A percentile compares a stretch with the other conserved stretches of the same genome.
These are phyloP conservation scores for Camellia lanceoleosa DNA, from an alignment of 148 eudicot genomes.

Conservation along the genomic window DNA sequence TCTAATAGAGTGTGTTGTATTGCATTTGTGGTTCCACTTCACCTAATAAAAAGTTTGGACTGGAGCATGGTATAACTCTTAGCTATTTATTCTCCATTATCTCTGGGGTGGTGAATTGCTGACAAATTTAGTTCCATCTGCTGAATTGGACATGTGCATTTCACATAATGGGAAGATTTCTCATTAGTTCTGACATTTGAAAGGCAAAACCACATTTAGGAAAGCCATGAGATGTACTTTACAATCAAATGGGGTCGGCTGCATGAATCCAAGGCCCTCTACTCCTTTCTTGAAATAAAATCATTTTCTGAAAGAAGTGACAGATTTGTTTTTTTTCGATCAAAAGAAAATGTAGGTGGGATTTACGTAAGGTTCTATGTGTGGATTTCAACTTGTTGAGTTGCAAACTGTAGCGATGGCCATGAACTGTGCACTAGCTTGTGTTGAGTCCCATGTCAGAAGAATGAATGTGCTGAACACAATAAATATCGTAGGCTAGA, in stretches of 20 bases:
- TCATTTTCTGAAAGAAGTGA: not conserved
- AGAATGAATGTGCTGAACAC: not conserved
- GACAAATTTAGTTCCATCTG: not conserved
- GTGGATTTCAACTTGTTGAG: not conserved
- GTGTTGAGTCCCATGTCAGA: not conserved
- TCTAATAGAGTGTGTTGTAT: not conserved
- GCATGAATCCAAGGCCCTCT: not conserved
- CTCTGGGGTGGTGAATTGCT: not conserved
- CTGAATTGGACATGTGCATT: not conserved
- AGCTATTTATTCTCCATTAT: not conserved
- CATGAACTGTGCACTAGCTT: not conserved
- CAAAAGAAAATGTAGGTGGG: slow-evolving; percentile 3
- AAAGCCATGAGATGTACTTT: not conserved
- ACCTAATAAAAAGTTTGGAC: not conserved
- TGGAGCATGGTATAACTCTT: not conserved
- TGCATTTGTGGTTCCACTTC: not conserved
- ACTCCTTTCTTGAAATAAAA: not conserved
- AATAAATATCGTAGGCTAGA: not conserved
- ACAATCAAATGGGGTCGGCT: not conserved
- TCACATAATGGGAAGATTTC: not conserved
- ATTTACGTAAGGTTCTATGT: not conserved
- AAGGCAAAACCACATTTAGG: not conserved
- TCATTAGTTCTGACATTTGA: not conserved
- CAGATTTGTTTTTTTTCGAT: not conserved
- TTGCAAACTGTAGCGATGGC: not conserved